Percentiles rank a stretch among this genome's conserved stretches.
Conservation (phyloP, 805 yeast genomes). For the Blastobotrys muscicola region DNA sequence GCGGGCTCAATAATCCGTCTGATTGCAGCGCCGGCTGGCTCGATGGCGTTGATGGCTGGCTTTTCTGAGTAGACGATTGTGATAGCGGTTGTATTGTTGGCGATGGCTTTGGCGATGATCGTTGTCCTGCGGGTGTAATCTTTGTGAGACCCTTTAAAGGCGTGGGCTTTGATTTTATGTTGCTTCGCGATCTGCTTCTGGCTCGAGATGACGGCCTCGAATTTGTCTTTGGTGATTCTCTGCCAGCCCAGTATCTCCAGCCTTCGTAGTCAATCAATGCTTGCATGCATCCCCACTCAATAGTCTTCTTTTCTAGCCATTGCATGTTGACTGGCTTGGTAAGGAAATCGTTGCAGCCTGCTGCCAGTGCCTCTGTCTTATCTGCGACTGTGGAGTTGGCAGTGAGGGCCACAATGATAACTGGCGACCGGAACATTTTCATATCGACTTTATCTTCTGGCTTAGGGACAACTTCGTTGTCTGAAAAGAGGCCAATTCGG, state of each 20-base stretch:
- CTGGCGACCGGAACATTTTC: slow-evolving; percentile 74
- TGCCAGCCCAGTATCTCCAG: slow-evolving; percentile 44
- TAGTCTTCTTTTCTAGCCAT: slow-evolving; percentile 86
- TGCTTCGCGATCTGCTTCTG: neutral
- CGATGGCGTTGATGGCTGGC: too few relatives aligned
- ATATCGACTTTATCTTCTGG: slow-evolving; percentile 51
- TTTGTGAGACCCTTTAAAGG: neutral
- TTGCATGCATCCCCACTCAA: slow-evolving; percentile 99
- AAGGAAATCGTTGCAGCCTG: slow-evolving; percentile 94
- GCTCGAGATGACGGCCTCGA: neutral
- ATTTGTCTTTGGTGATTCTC: slow-evolving; percentile 1
- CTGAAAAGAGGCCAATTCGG: slow-evolving; percentile 54
- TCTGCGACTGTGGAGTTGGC: slow-evolving; percentile 83
- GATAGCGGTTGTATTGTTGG: too few relatives aligned
- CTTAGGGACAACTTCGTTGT: slow-evolving; percentile 16
- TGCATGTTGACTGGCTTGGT: slow-evolving; percentile 92
- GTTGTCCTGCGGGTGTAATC: neutral
- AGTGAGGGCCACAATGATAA: slow-evolving; percentile 94
- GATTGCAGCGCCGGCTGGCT: too few relatives aligned
- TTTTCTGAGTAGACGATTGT: too few relatives aligned
- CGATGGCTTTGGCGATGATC: too few relatives aligned
- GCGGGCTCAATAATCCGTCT: too few relatives aligned
- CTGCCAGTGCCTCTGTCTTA: slow-evolving; percentile 82
- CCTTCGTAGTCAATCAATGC: slow-evolving; percentile 92
- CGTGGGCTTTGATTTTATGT: neutral